phyloP scores from a whole-genome alignment of 306 rosid genomes.

The Acacia confusa region DNA sequence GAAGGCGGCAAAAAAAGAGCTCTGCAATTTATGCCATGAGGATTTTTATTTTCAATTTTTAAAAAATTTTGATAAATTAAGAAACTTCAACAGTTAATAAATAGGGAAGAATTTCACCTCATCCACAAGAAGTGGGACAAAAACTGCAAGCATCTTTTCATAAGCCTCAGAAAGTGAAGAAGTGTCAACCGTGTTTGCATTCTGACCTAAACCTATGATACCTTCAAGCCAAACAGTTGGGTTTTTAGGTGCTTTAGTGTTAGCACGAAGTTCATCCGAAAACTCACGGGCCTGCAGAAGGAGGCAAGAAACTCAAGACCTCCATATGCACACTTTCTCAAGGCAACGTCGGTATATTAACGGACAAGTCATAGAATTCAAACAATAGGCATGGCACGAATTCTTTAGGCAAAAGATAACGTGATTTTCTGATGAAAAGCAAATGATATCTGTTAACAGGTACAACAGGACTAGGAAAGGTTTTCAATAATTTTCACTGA shows the following conservation, averaged over 20 bases:
- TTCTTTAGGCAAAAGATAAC: not conserved
- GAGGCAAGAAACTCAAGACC: constrained; percentile 28
- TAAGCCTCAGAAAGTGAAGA: constrained; percentile 89
- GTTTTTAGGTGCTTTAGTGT: constrained; percentile 67
- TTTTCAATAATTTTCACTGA: too few relatives aligned
- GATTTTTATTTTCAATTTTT: constrained; percentile 9
- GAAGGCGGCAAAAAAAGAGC: constrained; percentile 85
- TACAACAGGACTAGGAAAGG: too few relatives aligned
- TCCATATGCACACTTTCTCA: constrained; percentile 22
- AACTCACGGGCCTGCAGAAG: constrained; percentile 84
- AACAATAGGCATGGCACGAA: not conserved
- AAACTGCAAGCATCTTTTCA: constrained; percentile 79
- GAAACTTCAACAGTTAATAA: not conserved
- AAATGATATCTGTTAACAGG: too few relatives aligned
- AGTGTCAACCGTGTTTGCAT: constrained; percentile 67
- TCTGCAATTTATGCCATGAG: constrained; percentile 56
- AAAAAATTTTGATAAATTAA: constrained; percentile 11
- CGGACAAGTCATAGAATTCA: constrained; percentile 16
- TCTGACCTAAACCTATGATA: constrained; percentile 71
- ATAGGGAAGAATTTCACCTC: constrained; percentile 63
- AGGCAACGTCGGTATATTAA: constrained; percentile 17
- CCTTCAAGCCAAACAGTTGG: constrained; percentile 78
- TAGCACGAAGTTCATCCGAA: constrained; percentile 94
- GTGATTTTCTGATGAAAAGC: too few relatives aligned
- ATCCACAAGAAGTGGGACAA: constrained; percentile 95